These are phyloP conservation scores for Dioszegia aurantiaca DNA, from an alignment of 768 basidiomycete genomes.

Conservation along the genomic window DNA sequence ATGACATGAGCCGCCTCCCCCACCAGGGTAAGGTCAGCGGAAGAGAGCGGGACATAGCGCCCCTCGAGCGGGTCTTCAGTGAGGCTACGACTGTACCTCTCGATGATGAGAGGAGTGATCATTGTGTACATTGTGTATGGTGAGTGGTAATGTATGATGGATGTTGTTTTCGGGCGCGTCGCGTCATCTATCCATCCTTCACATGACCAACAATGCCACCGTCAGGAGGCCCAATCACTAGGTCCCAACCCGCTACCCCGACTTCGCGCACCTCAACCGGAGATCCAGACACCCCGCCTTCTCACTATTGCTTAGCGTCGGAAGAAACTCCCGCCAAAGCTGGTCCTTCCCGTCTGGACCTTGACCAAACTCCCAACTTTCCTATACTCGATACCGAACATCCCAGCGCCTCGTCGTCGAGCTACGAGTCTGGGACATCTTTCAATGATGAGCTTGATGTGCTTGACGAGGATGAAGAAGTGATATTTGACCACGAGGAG, in stretches of 20 bases:
- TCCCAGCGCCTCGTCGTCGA: conserved; percentile 5
- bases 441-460: conserved; percentile 22
- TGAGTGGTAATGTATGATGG: no score
- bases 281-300: conserved; percentile 16
- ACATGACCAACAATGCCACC: no score
- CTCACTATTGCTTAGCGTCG: conserved; percentile 12
- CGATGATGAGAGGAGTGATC: no score
- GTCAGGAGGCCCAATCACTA: no score
- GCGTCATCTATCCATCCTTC: no score
- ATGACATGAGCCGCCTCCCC: no score
- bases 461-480: conserved; percentile 21
- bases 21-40: no score
- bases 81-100: no score
- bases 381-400: conserved; percentile 2
- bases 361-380: conserved; percentile 4
- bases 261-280: neutral
- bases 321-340: conserved; percentile 12
- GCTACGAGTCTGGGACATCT: conserved; percentile 13
- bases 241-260: neutral
- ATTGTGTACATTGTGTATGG: no score
- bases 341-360: neutral
- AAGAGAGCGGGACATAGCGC: no score
- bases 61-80: no score
- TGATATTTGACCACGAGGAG: conserved; percentile 18
- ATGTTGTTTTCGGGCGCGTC: neutral